phyloP scores from a whole-genome alignment of 2,329 filamentous ascomycete genomes.

The Colletotrichum trifolii region DNA sequence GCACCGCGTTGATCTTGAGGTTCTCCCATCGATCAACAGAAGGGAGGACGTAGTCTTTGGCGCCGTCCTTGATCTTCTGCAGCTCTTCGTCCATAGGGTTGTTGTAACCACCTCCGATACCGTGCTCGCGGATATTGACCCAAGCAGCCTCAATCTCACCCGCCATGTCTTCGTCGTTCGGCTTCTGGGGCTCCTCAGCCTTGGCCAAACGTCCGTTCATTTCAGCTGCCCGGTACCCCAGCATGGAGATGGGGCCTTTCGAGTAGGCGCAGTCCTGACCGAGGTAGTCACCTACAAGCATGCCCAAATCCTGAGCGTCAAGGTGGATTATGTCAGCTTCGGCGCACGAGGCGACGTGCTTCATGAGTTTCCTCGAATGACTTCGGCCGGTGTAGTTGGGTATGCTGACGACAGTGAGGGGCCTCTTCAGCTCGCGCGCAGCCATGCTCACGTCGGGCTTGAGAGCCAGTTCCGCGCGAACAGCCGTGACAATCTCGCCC shows the following conservation, averaged over 20 bases:
- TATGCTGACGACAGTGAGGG: slow-evolving; percentile 49
- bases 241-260: slow-evolving; percentile 60
- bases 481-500: slow-evolving; percentile 45
- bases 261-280: slow-evolving; percentile 67
- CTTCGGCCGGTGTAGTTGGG: slow-evolving; percentile 46
- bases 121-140: slow-evolving; percentile 39
- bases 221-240: slow-evolving; percentile 68
- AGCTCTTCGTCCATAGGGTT: slow-evolving; percentile 57
- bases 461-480: slow-evolving; percentile 46
- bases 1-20: slow-evolving; percentile 67
- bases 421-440: slow-evolving; percentile 43
- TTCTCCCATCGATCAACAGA: slow-evolving; percentile 68
- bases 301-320: slow-evolving; percentile 75
- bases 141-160: slow-evolving; percentile 42
- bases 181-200: slow-evolving; percentile 54
- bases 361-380: slow-evolving; percentile 58
- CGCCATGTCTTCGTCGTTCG: slow-evolving; percentile 46
- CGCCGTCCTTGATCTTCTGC: slow-evolving; percentile 52
- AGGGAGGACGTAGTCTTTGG: slow-evolving; percentile 43
- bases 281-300: slow-evolving; percentile 76
- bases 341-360: slow-evolving; percentile 69
- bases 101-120: slow-evolving; percentile 39
- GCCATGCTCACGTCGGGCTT: slow-evolving; percentile 36
- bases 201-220: slow-evolving; percentile 64
- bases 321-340: slow-evolving; percentile 75